Evolutionary conservation across 1,139 yeast genomes (phyloP).

Genomic region (Kurtzmaniella quercitrusa): DNA sequence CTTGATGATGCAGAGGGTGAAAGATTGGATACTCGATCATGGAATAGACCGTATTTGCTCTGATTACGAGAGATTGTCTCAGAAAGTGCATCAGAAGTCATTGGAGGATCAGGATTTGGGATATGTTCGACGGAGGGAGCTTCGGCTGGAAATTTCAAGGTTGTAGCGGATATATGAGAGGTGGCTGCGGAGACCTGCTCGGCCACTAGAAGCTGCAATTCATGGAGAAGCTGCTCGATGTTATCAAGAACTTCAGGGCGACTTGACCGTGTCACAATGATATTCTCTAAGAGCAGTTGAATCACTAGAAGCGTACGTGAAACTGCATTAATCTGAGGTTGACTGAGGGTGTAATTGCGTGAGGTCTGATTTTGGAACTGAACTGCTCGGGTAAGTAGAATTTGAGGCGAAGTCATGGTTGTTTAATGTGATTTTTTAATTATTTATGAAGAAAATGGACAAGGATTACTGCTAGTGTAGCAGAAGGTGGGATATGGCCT

Average conservation of each 20-base stretch:
- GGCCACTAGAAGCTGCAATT: background rate
- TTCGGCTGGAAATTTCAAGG: background rate
- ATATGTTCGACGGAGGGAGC: too few species aligned
- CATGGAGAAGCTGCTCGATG: background rate
- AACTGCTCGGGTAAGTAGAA: background rate
- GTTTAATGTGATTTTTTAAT: background rate
- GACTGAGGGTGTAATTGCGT: background rate
- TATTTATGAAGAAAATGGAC: background rate
- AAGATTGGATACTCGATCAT: conserved; percentile 13
- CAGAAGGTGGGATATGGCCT: too few species aligned
- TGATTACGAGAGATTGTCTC: background rate
- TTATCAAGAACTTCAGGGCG: background rate
- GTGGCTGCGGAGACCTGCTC: background rate
- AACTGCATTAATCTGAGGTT: background rate
- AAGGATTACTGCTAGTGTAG: too few species aligned
- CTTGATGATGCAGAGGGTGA: conserved; percentile 14
- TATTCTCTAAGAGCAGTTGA: background rate
- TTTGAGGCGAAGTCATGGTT: background rate
- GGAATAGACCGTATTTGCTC: conserved; percentile 13
- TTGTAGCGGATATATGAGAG: background rate
- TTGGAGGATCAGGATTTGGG: background rate
- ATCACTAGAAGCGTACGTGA: background rate
- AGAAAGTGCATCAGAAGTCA: background rate
- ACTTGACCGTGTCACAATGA: conserved; percentile 1
- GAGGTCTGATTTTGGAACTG: background rate